These are phyloP conservation scores for Vitis rotundifolia DNA, from an alignment of 164 flowering plant genomes.

Conservation along the genomic window DNA sequence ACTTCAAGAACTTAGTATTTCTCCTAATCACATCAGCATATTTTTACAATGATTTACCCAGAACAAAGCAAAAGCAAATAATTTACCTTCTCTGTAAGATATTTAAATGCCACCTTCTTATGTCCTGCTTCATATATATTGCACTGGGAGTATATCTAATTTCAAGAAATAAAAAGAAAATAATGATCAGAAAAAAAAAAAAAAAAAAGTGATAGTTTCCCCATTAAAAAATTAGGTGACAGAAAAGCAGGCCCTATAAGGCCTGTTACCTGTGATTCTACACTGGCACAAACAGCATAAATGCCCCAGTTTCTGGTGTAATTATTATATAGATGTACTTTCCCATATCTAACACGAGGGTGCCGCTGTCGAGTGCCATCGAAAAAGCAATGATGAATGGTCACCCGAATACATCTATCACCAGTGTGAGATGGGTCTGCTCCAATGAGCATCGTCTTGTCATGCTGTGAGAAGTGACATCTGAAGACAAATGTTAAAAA, in stretches of 20 bases:
- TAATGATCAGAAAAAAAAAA: neutral
- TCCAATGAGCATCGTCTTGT: conserved; percentile 87
- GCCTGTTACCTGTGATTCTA: conserved; percentile 69
- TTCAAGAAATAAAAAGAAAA: conserved; percentile 3
- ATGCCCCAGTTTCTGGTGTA: conserved; percentile 89
- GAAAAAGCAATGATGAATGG: conserved; percentile 88
- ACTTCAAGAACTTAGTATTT: no score
- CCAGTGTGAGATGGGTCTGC: conserved; percentile 66
- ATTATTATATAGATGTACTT: conserved; percentile 84
- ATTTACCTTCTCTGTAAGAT: conserved; percentile 71
- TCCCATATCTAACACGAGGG: conserved; percentile 85
- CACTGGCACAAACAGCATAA: conserved; percentile 92
- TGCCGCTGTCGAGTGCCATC: conserved; percentile 85
- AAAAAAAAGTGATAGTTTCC: neutral
- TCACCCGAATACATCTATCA: conserved; percentile 78
- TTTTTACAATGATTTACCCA: neutral
- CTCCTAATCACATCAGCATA: no score
- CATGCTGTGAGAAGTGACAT: conserved; percentile 67
- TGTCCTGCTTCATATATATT: conserved; percentile 94
- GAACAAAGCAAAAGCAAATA: neutral
- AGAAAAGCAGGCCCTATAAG: neutral
- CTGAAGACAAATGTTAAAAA: conserved; percentile 30
- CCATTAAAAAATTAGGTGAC: no score
- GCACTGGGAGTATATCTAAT: conserved; percentile 81
- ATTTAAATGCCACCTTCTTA: conserved; percentile 73